Conservation (phyloP, 257 asterid species). For the Apocynum venetum region DNA sequence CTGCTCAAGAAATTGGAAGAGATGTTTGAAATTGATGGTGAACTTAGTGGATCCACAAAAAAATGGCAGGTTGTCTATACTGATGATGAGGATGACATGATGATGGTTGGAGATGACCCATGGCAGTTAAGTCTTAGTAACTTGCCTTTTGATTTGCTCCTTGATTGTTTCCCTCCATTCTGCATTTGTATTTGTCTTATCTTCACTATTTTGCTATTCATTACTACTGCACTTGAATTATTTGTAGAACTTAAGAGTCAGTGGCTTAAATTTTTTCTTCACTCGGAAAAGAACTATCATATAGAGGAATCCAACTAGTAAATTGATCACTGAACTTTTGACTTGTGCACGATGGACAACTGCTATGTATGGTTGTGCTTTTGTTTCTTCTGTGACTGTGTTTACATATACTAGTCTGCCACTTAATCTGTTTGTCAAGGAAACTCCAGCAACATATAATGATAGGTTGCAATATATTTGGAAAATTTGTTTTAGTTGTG, state of each 20-base stretch:
- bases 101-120: slow-evolving; percentile 99
- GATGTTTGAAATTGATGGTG: slow-evolving; percentile 87
- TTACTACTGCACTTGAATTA: neutral
- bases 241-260: neutral
- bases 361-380: neutral
- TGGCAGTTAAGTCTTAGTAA: slow-evolving; percentile 79
- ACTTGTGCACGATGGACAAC: neutral
- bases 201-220: neutral
- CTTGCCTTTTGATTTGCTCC: slow-evolving; percentile 5
- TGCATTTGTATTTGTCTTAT: neutral
- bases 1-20: slow-evolving; percentile 79
- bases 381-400: neutral
- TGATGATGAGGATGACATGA: slow-evolving; percentile 93
- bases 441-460: neutral
- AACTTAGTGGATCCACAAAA: slow-evolving; percentile 61
- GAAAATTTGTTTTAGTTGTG: neutral
- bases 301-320: neutral
- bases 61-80: slow-evolving; percentile 98
- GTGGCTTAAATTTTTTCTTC: neutral
- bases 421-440: neutral
- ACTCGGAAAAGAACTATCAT: neutral
- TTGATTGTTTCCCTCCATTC: neutral
- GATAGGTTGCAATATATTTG: neutral
- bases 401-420: neutral
- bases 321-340: neutral